Base-by-base conservation (phyloP, 2,329 filamentous ascomycete genomes). In the Trichoderma breve region DNA sequence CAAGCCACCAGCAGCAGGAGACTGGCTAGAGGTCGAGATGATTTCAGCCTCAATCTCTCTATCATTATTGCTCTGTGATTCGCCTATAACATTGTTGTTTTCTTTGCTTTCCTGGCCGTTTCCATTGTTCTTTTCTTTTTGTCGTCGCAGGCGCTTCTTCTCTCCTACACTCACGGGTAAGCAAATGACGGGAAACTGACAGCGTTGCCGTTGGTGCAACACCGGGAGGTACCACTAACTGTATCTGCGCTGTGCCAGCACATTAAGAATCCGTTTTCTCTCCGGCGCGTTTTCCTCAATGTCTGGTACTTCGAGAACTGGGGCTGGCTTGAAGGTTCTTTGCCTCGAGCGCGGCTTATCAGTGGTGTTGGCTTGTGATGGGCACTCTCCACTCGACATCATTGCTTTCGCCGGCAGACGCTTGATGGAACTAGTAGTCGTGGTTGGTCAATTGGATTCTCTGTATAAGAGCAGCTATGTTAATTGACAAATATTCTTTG, bases 231-330 rank as follows among this genome's bases (percentile, higher is more conserved):
- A 21, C 6, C 14, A 72, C 77, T 76, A 74, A 86, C 86, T 80
- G 70, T 88, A 89, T 80, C 86, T 81, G 60, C 87, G 82, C 73
- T 88, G 86, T 1, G 87, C 86, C 43, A 89, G 77, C 11, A 88
- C 84, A 70, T 88, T 88, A 26, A 88, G 74, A 1, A 87, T 81
- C 12, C 86, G 81, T 76, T 88, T 89, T 26, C 87, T 81, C 77
- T 88, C 86, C 3, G 82, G 80, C 1, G 86, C 84, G 78, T 88
- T 82, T 26, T 87, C 80, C 6, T 86, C 83, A 21, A 86, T 85
- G 63, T 85, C 76, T 6, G 86, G 86, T 7, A 87, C 81, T 1
- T 80, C 78, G 7, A 87, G 77, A 3, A 76, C n/a, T 6, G 82
- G 79, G 3, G 82, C 80, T 21, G 82, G 72, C 74, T 85, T 86